These are phyloP conservation scores for Pichia sp. DNA, from an alignment of 1,139 yeast species.

Conservation along the genomic window DNA sequence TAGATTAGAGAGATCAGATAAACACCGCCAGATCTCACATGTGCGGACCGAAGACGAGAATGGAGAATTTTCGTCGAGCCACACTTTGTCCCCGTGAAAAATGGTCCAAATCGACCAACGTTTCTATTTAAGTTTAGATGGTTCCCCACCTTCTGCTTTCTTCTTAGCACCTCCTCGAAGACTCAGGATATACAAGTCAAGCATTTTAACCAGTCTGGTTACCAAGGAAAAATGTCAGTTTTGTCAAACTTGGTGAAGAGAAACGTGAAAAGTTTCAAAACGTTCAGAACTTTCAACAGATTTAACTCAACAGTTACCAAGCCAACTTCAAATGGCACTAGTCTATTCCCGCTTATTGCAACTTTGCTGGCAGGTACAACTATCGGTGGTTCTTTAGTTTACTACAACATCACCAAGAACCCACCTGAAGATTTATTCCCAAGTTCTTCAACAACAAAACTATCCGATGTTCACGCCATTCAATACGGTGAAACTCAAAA, in stretches of 20 bases:
- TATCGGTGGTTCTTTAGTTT: constrained; percentile 3
- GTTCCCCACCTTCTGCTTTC: too few species aligned
- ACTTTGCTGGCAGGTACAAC: constrained; percentile 1
- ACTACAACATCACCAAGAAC: not conserved
- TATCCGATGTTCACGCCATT: constrained; percentile 32
- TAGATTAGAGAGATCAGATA: too few species aligned
- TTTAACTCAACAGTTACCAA: not conserved
- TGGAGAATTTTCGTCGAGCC: too few species aligned
- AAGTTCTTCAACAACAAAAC: constrained; percentile 32
- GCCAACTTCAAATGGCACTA: not conserved
- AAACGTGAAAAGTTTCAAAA: not conserved
- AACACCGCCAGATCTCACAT: too few species aligned
- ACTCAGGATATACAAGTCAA: too few species aligned
- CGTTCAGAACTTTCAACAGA: not conserved
- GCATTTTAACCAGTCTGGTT: too few species aligned
- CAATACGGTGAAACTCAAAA: constrained; percentile 29
- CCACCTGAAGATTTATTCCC: constrained; percentile 34
- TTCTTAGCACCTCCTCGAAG: too few species aligned
- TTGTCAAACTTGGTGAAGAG: not conserved
- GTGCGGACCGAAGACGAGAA: too few species aligned
- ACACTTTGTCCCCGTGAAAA: too few species aligned
- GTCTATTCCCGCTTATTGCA: not conserved
- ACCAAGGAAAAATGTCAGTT: too few species aligned
- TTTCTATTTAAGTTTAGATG: too few species aligned
- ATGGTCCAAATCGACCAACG: too few species aligned